Base-by-base conservation (phyloP, 2,329 filamentous ascomycete genomes). In the Xylariaceae sp. region DNA sequence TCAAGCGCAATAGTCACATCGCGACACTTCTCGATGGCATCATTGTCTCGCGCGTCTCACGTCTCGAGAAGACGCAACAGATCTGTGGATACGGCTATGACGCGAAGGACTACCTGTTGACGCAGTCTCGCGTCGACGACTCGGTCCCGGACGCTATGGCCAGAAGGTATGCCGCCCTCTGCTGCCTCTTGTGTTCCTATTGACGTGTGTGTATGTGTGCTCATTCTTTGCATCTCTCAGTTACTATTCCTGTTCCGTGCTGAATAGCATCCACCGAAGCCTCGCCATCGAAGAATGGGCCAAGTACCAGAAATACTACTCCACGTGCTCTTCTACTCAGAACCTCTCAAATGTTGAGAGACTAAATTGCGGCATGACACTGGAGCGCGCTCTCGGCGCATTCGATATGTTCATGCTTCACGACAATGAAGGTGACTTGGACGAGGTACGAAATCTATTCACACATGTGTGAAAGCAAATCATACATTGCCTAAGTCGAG, bases 351-450 rank as follows among this genome's bases (percentile, higher is more conserved):
- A 65, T 34, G 64, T 63, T 75, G 68, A 71, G 9, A 69, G 60
- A 30, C 76, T 80, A 4, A 78, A 82, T 56, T 74, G 77, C 56
- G 77, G 85, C 18, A 72, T 83, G 68, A 67, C 67, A 6, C 78
- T 96, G 17, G 92, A 96, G 71, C 82, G 83, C 59, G 88, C 88
- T 1, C 76, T 97, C 13, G 88, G 87, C 17, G 88, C 88, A 11
- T 96, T 95, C 72, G 94, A 97, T 73, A 82, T 97, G 74, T 97
- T 97, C 74, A 85, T 96, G 51, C 77, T 93, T 34, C 85, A 88
- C 64, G 87, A 88, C 57, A 82, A 85, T 15, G 79, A 81, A 35
- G 86, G 88, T n/a, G 91, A 95, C 70, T 75, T 93, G 55, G 81
- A 88, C 58, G 85, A 91, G 75, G 88, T 88, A 74, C 51, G 62